A percentile compares a stretch with the other conserved stretches of the same genome.
Evolutionary conservation across 2,329 filamentous ascomycete genomes (phyloP).

Genomic region (Teratosphaeria epicoccoides): DNA sequence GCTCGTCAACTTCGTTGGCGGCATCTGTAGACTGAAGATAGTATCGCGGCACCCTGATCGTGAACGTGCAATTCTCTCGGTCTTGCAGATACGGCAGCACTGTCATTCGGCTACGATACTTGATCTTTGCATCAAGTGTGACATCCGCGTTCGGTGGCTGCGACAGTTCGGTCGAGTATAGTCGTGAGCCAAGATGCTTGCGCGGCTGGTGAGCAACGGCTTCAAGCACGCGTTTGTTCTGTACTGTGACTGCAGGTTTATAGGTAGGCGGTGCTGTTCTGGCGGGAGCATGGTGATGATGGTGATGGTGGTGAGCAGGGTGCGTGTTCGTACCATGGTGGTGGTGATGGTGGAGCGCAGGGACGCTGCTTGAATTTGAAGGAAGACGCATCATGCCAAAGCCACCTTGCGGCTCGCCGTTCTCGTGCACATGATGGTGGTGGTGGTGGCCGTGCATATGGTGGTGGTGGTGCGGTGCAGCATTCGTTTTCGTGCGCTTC

Average conservation of each 20-base stretch:
- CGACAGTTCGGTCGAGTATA: conserved; percentile 62
- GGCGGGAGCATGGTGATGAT: conserved; percentile 24
- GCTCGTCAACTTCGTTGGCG: conserved; percentile 32
- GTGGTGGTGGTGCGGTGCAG: conserved; percentile 49
- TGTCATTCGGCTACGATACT: conserved; percentile 50
- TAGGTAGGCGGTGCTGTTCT: conserved; percentile 11
- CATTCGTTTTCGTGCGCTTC: conserved; percentile 49
- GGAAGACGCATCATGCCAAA: conserved; percentile 25
- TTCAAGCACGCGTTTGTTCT: conserved; percentile 60
- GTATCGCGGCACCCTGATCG: conserved; percentile 71
- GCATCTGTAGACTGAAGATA: conserved; percentile 33
- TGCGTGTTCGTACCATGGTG: conserved; percentile 31
- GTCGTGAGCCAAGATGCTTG: conserved; percentile 70
- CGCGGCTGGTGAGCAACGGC: conserved; percentile 61
- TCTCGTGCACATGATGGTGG: conserved; percentile 24
- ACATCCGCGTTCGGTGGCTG: conserved; percentile 27
- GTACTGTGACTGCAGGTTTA: conserved; percentile 56
- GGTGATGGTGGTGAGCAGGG: conserved; percentile 25
- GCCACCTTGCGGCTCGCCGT: conserved; percentile 19
- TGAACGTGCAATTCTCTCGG: conserved; percentile 82
- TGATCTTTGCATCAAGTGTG: conserved; percentile 42
- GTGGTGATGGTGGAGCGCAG: conserved; percentile 21
- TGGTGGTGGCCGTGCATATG: conserved; percentile 33
- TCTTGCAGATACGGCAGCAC: conserved; percentile 66
- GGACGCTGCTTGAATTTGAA: conserved; percentile 18